Evolutionary conservation across 139 green algal genomes (phyloP), one percentile per base, ranked within the genome.

Genomic region (Ettlia oleoabundans): DNA sequence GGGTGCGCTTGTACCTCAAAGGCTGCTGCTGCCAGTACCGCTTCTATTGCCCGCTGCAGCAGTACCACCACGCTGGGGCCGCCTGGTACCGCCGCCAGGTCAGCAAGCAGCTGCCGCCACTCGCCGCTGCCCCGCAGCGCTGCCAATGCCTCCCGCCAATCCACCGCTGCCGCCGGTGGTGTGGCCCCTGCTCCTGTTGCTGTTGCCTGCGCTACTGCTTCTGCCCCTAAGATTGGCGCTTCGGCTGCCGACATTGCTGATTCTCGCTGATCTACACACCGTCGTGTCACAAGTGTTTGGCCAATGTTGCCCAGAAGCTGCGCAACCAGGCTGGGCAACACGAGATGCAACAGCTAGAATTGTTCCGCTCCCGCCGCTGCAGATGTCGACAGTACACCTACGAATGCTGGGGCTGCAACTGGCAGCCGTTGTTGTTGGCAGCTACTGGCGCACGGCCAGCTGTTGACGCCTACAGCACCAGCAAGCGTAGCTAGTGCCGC

Each of bases 51-150:
- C 5, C 62, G 64, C 0, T 3, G 30, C 58, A 85, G 80, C 80
- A 80, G 62, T 3, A 61, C 61, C 35, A 71, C 80, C 24, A 81
- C 61, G 15, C 37, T 41, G 28, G 40, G 43, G 9, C 80, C 80
- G 42, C 80, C 70, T 1, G 37, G 13, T 2, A 26, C 28, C 26
- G 28, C 40, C 5, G 51, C 58, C 15, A 85, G 51, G 15, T 66
- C 70, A 32, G 58, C 26, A 4, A 71, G 18, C 58, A 81, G 41
- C 55, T 81, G 58, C 18, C 1, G 15, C 75, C 75, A 81, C 38
- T 81, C 75, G 40, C n/a, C 30, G 40, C 75, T 71, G 75, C 55
- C 55, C 8, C 26, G 40, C 58, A 81, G 58, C 15, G 58, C 75
- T 15, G 43, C 67, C 22, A 80, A 24, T 47, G 22, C 71, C 30